Percentiles rank a stretch among this genome's conserved stretches.
Evolutionary conservation across 1,284 basidiomycete species (phyloP).

Genomic region (Cryptococcus sp.): DNA sequence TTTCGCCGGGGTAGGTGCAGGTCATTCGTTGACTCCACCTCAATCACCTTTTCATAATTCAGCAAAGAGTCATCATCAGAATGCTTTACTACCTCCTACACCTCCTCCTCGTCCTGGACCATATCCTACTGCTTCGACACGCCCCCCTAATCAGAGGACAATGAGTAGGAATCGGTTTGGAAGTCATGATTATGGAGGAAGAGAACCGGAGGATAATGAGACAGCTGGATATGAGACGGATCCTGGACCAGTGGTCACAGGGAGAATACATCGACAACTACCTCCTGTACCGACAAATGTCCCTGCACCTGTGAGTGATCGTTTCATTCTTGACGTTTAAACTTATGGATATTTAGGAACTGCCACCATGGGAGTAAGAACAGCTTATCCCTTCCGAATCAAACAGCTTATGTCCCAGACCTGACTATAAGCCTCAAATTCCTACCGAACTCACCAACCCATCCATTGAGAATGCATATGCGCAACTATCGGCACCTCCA

Average conservation of each 20-base stretch:
- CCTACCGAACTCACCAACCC: constrained; percentile 23
- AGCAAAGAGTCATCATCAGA: background rate
- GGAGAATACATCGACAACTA: constrained; percentile 5
- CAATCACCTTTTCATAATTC: constrained; percentile 18
- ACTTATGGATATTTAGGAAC: constrained; percentile 12
- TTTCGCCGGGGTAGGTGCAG: constrained; percentile 27
- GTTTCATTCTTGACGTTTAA: background rate
- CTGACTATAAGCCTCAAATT: constrained; percentile 36
- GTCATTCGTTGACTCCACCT: constrained; percentile 31
- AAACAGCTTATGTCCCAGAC: constrained; percentile 13
- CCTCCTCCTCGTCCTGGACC: constrained; percentile 13
- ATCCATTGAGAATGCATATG: constrained; percentile 29
- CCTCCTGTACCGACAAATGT: constrained; percentile 28
- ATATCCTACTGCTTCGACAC: background rate
- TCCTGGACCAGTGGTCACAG: background rate
- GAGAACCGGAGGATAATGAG: constrained; percentile 2
- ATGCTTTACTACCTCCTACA: constrained; percentile 8
- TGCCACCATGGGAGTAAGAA: constrained; percentile 35
- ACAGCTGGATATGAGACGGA: constrained; percentile 2
- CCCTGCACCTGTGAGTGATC: constrained; percentile 25
- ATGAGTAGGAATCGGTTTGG: background rate
- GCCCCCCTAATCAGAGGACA: background rate
- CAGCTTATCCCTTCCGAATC: background rate
- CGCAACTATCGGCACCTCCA: constrained; percentile 28
- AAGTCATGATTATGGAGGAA: background rate